phyloP scores from a whole-genome alignment of 768 basidiomycete species.

The Lentinula edodes region DNA sequence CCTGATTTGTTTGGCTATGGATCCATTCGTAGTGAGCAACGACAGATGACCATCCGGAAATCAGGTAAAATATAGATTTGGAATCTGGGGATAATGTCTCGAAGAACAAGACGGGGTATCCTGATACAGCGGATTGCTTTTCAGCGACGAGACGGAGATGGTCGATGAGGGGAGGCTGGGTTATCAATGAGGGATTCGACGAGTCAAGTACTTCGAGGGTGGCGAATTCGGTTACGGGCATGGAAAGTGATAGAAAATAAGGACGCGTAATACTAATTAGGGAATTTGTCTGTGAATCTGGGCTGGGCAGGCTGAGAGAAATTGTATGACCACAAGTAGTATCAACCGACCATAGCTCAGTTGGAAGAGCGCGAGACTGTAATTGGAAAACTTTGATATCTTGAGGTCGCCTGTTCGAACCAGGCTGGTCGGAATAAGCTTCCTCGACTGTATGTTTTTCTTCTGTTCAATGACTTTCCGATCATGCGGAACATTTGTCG shows the following conservation, averaged over 20 bases:
- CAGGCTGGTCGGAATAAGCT: no score
- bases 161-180: constrained; percentile 14
- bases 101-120: constrained; percentile 37
- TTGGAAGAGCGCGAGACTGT: no score
- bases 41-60: constrained; percentile 41
- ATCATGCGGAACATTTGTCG: no score
- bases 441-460: no score
- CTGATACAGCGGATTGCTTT: constrained; percentile 35
- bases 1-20: constrained; percentile 31
- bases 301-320: no score
- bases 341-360: no score
- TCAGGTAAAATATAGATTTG: constrained; percentile 24
- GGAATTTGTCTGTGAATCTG: no score
- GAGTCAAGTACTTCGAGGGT: constrained; percentile 28
- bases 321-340: no score
- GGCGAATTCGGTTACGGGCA: constrained; percentile 42
- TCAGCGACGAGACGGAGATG: constrained; percentile 24
- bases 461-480: no score
- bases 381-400: no score
- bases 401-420: no score
- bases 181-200: constrained; percentile 19
- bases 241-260: constrained; percentile 9
- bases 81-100: constrained; percentile 11
- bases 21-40: constrained; percentile 38
- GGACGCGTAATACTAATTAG: no score